These are phyloP conservation scores for Ammopiptanthus mongolicus DNA, from an alignment of 306 rosid species.

Conservation along the genomic window DNA sequence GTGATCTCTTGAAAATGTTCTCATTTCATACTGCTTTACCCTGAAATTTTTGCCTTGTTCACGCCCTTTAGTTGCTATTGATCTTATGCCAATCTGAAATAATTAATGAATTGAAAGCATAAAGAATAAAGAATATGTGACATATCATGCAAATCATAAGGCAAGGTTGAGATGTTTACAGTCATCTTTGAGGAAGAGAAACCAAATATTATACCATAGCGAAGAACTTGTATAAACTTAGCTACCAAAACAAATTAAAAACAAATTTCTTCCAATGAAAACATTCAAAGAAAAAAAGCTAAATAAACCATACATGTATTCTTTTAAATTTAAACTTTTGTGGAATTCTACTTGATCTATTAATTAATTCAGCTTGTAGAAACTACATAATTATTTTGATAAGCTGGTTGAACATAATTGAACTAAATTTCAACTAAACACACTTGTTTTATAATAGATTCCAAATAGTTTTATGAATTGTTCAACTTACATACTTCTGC, in stretches of 20 bases:
- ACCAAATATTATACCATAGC: background rate
- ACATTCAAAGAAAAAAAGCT: background rate
- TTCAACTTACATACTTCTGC: background rate
- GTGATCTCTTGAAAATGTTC: slow-evolving; percentile 74
- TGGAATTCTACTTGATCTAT: background rate
- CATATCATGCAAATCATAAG: background rate
- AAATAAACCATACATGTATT: background rate
- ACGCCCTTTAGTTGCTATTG: slow-evolving; percentile 80
- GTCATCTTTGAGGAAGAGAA: background rate
- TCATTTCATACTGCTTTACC: slow-evolving; percentile 90
- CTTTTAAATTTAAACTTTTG: background rate
- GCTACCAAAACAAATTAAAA: background rate
- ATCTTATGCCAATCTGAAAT: slow-evolving; percentile 81
- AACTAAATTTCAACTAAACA: background rate
- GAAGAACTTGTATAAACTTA: background rate
- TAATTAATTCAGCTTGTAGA: background rate
- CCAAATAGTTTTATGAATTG: background rate
- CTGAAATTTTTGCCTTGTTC: slow-evolving; percentile 84
- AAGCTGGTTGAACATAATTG: no score
- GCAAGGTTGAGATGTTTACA: background rate
- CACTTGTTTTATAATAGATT: background rate
- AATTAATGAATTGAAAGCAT: no score
- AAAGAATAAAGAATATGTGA: background rate
- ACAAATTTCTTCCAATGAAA: background rate
- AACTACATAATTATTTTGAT: background rate